Base-by-base conservation (phyloP, 768 basidiomycete genomes). In the Lenzites betulinus region DNA sequence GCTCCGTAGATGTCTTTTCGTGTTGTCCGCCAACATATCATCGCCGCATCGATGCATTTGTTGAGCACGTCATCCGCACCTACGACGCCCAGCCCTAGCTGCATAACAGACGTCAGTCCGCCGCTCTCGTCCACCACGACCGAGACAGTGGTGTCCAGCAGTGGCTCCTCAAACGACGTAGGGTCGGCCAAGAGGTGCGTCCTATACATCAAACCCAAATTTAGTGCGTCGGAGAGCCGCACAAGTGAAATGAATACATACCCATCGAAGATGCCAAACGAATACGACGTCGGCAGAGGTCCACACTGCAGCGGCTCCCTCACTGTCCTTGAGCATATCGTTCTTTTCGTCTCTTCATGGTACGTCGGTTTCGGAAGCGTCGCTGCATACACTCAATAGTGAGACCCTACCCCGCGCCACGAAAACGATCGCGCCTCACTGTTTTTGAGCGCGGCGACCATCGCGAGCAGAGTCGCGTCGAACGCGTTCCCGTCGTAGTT, bases 401-500 rank as follows among this genome's bases (percentile, higher is more conserved):
- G 13, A 43, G 49, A 18, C 44, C n/a, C 4, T 20, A 3, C 28
- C 15, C 35, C 39, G 23, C 13, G 36, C 35, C 46, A 22, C 9
- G 28, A 28, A 26, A 9, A 5, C 9, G 20, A 12, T 28, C 15
- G 51, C 35, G 1, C 77, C 90, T 50, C 66, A 96, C 95, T 90
- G 62, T 94, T 93, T 71, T 79, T 82, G 44, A 98, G 76, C 6
- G 96, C 95, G 9, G 90, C 86, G 50, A 94, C 84, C 80, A 95
- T 90, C 0, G 93, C 93, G 22, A 98, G 71, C 11, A 98, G 79
- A 0, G 92, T 82, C 0, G 97, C 93, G 65, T 99, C 97, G 60
- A 95, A 93, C 1, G 82, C 90, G 69, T 98, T 98, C 6, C 97
- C 97, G 71, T 98, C 95, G 70, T 96, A 97, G 75, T 97, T 98